Base-by-base conservation (phyloP, 2,329 filamentous ascomycete species). In the Paecilomyces sp. region DNA sequence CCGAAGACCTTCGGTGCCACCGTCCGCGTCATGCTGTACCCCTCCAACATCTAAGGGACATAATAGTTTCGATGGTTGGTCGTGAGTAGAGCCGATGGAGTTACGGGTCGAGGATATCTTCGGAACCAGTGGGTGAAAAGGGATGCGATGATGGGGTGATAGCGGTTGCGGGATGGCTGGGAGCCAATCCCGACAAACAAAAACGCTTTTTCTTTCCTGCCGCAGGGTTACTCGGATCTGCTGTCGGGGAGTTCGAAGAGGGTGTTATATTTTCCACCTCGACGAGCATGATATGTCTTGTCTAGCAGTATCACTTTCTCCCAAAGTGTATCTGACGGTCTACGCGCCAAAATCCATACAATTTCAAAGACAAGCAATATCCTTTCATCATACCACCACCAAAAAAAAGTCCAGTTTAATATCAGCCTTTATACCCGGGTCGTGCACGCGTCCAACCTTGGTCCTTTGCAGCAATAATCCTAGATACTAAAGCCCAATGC, bases 1-100 rank as follows among this genome's bases (percentile, higher is more conserved):
- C 87, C 94, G 74, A 92, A 92, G 85, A 92, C 90, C 77, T 97
- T 97, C 85, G 92, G 92, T 82, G 91, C 92, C 78, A 92, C 90
- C 74, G 90, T 96, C 83, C 89, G 92, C 82, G 87, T 96, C 82
- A 96, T 96, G 92, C 86, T 96, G 82, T 96, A 96, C 87, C 92
- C 92, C 81, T 95, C 91, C 77, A 92, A 91, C 84, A 94, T 97
- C 89, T 96, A 93, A 89, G 81, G 68, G 68, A 63, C 64, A 60
- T 70, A 30, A 70, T 66, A 51, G 65, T 67, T 66, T 68, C 67
- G 70, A 70, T 73, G 68, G 47, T 25, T 36, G 55, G 55, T 56
- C 15, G 24, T 47, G 34, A 25, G 71, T 68, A 67, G 70, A 33
- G 67, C 70, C 68, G 70, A 63, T 71, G 72, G 72, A 71, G 70